Evolutionary conservation across 192 early-diverging fungal species (phyloP), one percentile per base, ranked within the genome.

Genomic region (Diversispora eburnea): DNA sequence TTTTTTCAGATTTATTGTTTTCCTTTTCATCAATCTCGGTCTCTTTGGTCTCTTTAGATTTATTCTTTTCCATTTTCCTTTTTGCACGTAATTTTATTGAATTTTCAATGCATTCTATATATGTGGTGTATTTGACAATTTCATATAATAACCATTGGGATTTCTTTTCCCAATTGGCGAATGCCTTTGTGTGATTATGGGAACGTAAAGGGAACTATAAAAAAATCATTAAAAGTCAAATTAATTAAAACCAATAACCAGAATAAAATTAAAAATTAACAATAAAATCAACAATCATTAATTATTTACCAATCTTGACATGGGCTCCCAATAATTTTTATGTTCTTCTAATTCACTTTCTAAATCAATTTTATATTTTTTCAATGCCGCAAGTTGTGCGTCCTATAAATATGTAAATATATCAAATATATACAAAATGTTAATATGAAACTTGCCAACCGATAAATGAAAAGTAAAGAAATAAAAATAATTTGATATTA

Each of bases 111-210:
- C 83, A 85, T 67, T 93, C 90, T 9, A 87, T 87, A 67, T 93
- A 93, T 72, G 89, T 91, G 75, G 91, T 89, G 69, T 92, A 90
- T 74, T 92, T 93, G 79, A 93, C 89, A 75, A 92, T 90, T 81
- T 93, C 92, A 77, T 91, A 87, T 49, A 93, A 75, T 42, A 93
- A 78, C 76, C 91, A 88, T 73, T 90, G 88, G 10, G 90, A 90
- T 77, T 89, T 88, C 66, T 85, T 82, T 80, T 93, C 92, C 92
- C 92, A 93, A 74, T 93, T 93, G 10, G 85, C 80, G 67, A 92
- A 85, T 7, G 87, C 92, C 73, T 85, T 88, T 4, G 85, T 76
- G 78, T 86, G 77, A 75, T 89, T 86, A 48, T 78, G 79, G 25
- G 87, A 86, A 60, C 83, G 82, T 25, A 83, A 82, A 47, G 74